Conservation (phyloP, 441 rosid genomes). For the Populus hybrid region DNA sequence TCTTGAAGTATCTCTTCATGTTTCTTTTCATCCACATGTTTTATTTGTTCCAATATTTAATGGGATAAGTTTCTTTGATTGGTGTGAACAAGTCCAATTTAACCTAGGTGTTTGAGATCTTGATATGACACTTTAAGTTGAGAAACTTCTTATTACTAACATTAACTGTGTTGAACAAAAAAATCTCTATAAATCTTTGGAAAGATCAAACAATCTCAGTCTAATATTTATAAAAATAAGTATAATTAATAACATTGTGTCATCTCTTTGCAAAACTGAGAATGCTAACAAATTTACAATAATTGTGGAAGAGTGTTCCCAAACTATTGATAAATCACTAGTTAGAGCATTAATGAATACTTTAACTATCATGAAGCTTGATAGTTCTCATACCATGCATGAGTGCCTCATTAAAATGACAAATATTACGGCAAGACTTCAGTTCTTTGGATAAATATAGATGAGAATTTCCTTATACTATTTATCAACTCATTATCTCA, state of each 20-base stretch:
- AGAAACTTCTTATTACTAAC: conserved; percentile 13
- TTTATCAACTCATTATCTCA: conserved; percentile 8
- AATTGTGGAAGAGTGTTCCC: not conserved
- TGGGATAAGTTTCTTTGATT: conserved; percentile 14
- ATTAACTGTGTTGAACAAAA: not conserved
- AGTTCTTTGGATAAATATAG: not conserved
- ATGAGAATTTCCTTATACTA: conserved; percentile 3
- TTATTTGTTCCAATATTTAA: conserved; percentile 1
- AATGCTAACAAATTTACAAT: conserved; percentile 4
- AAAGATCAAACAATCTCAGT: conserved; percentile 9
- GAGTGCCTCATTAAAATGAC: no score
- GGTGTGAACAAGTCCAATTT: conserved; percentile 16
- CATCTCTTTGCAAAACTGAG: not conserved
- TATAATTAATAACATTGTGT: not conserved
- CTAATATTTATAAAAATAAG: conserved; percentile 6
- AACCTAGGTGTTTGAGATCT: conserved; percentile 18
- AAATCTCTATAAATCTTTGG: not conserved
- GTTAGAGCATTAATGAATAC: conserved; percentile 4
- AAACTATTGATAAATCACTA: conserved; percentile 8
- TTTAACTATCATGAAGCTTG: conserved; percentile 12
- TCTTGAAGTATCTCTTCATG: not conserved
- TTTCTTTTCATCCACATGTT: conserved; percentile 4
- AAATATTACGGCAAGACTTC: no score
- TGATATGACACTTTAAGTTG: not conserved
- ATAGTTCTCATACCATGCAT: conserved; percentile 1